Evolutionary conservation across 257 asterid genomes (phyloP), one percentile per base, ranked within the genome.

Genomic region (Craterostigma plantagineum): DNA sequence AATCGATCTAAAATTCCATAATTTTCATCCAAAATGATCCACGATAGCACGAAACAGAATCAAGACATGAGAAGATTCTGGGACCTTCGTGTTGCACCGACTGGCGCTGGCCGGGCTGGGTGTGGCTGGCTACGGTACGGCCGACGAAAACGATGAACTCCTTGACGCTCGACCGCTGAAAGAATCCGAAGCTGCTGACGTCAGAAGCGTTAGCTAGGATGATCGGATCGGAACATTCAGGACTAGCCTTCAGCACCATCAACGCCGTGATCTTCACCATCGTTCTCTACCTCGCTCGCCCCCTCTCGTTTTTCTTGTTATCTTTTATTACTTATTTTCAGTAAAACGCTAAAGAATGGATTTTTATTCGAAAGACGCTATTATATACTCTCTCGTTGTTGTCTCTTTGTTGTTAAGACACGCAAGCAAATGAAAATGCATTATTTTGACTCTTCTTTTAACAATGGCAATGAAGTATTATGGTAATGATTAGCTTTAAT

Each of bases 251-350:
- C 64, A 82, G 47, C 46, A 82, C 77, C 93, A 87, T 48, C 70
- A 87, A 59, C 66, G 92, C 90, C 62, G 95, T 87, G 77, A 87
- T 82, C 77, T 82, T 74, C 77, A 82, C 87, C 78, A 71, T 40
- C n/a, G n/a, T n/a, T n/a, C n/a, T n/a, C n/a, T n/a, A n/a, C n/a
- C 14, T 38, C n/a, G 14, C 38, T n/a, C 16, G n/a, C 27, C 30
- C 17, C 39, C 0, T 9, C 0, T 14, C 30, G 2, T 23, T 23
- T 23, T 23, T 23, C 2, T 2, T 23, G n/a, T 23, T 2, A 2
- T 23, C 30, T 23, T 23, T 23, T 2, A 2, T 6, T 23, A 23
- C n/a, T 23, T 23, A 23, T 23, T 23, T 23, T 23, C 30, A 23
- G 6, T 23, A 23, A 23, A 23, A 23, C 30, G 30, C 30, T 23